Evolutionary conservation across 106 monocot genomes (phyloP).

Genomic region (Iris macrosiphon): DNA sequence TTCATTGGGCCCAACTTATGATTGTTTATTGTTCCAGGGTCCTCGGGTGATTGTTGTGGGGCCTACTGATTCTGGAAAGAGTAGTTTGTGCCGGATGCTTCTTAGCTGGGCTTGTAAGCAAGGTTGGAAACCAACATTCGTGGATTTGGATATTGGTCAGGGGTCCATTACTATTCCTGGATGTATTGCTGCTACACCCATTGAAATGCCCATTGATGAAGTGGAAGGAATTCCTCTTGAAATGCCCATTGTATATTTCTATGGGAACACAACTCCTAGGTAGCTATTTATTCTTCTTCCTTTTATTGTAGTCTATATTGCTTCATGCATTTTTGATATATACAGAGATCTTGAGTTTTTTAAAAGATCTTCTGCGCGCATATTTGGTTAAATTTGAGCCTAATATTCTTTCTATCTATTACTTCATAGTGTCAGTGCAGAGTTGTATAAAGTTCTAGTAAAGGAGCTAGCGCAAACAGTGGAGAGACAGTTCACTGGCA

Average conservation of each 20-base stretch:
- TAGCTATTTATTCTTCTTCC: slow-evolving; percentile 1
- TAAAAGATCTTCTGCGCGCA: too few species aligned
- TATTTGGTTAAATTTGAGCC: too few species aligned
- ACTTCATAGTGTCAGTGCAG: slow-evolving; percentile 85
- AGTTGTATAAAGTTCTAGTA: slow-evolving; percentile 77
- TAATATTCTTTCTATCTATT: too few species aligned
- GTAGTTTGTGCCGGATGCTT: slow-evolving; percentile 95
- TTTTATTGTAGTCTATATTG: not conserved
- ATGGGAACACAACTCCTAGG: slow-evolving; percentile 92
- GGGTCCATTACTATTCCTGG: slow-evolving; percentile 95
- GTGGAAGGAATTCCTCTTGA: slow-evolving; percentile 96
- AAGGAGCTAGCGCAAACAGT: slow-evolving; percentile 89
- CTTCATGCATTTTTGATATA: not conserved
- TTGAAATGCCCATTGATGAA: slow-evolving; percentile 95
- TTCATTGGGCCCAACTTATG: too few species aligned
- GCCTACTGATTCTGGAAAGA: slow-evolving; percentile 97
- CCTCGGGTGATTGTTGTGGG: slow-evolving; percentile 99
- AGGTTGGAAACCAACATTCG: slow-evolving; percentile 95
- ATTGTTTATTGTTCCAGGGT: slow-evolving; percentile 43
- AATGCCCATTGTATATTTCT: slow-evolving; percentile 88
- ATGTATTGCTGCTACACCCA: slow-evolving; percentile 90
- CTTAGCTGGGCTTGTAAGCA: slow-evolving; percentile 91
- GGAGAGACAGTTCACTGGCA: slow-evolving; percentile 81
- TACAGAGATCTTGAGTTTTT: too few species aligned
- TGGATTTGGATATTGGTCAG: slow-evolving; percentile 99